phyloP scores from a whole-genome alignment of 768 basidiomycete species.

The Mycena galericulata region DNA sequence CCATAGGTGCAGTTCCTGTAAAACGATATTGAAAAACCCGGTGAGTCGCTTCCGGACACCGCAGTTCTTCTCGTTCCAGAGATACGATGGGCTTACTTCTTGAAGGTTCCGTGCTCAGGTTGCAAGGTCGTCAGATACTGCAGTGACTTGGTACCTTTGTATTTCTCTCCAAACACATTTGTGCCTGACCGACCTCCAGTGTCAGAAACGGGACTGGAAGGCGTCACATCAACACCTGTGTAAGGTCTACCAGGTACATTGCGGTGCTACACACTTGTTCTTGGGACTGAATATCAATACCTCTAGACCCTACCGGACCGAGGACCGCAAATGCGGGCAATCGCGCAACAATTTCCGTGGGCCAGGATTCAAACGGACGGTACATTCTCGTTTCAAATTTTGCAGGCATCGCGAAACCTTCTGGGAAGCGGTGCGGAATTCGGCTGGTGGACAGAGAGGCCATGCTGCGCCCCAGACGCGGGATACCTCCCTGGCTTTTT shows the following conservation, averaged over 20 bases:
- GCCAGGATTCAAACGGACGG: conserved; percentile 29
- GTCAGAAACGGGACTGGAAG: neutral
- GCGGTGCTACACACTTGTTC: too few species aligned
- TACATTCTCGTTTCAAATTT: conserved; percentile 26
- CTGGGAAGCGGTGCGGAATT: conserved; percentile 50
- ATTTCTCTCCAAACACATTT: too few species aligned
- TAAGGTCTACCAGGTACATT: neutral
- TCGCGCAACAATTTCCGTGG: conserved; percentile 43
- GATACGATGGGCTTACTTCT: too few species aligned
- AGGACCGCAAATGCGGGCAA: conserved; percentile 32
- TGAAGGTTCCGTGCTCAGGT: neutral
- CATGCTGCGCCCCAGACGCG: conserved; percentile 29
- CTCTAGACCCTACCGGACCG: neutral
- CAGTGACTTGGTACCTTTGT: neutral
- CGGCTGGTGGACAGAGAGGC: conserved; percentile 54
- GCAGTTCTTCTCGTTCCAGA: too few species aligned
- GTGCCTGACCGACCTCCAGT: neutral
- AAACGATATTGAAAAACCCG: neutral
- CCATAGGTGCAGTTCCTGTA: neutral
- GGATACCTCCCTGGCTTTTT: conserved; percentile 48
- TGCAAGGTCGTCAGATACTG: conserved; percentile 1
- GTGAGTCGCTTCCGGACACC: too few species aligned
- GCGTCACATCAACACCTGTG: neutral
- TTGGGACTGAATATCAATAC: too few species aligned
- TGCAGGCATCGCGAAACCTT: conserved; percentile 37